Evolutionary conservation across 1,284 basidiomycete species (phyloP).

Genomic region (Cryptococcus sp.): DNA sequence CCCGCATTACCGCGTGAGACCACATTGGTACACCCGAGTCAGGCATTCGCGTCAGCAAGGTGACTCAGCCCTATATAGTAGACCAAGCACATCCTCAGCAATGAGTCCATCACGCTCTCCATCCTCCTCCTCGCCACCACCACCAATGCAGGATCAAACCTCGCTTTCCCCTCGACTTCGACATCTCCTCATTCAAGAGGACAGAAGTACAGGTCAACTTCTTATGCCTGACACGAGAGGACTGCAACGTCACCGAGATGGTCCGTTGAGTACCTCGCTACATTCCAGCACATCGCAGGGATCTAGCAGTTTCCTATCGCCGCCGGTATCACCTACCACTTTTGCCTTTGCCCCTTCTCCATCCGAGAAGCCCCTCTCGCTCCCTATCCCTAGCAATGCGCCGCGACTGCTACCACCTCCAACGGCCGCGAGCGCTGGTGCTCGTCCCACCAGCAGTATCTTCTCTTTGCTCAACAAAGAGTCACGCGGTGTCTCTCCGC

Average conservation of each 20-base stretch:
- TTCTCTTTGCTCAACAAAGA: constrained; percentile 27
- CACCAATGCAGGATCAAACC: not conserved
- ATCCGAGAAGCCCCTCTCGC: not conserved
- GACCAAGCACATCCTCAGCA: not conserved
- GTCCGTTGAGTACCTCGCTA: too few relatives aligned
- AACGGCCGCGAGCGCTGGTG: not conserved
- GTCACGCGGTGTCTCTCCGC: constrained; percentile 7
- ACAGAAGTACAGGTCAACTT: too few relatives aligned
- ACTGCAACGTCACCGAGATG: too few relatives aligned
- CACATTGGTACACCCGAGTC: too few relatives aligned
- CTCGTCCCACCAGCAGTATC: constrained; percentile 20
- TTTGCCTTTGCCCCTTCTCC: constrained; percentile 7
- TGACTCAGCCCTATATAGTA: too few relatives aligned
- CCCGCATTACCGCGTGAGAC: too few relatives aligned
- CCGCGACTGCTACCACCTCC: not conserved
- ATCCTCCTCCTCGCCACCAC: not conserved
- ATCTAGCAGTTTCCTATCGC: constrained; percentile 2
- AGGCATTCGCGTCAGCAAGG: too few relatives aligned
- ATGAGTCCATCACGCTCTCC: not conserved
- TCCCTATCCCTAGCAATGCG: not conserved
- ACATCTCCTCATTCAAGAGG: not conserved
- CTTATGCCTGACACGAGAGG: too few relatives aligned
- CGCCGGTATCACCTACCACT: constrained; percentile 10
- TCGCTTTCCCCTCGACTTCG: not conserved
- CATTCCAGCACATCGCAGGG: too few relatives aligned